phyloP scores from a whole-genome alignment of 768 basidiomycete genomes.

The Asterophora parasitica region DNA sequence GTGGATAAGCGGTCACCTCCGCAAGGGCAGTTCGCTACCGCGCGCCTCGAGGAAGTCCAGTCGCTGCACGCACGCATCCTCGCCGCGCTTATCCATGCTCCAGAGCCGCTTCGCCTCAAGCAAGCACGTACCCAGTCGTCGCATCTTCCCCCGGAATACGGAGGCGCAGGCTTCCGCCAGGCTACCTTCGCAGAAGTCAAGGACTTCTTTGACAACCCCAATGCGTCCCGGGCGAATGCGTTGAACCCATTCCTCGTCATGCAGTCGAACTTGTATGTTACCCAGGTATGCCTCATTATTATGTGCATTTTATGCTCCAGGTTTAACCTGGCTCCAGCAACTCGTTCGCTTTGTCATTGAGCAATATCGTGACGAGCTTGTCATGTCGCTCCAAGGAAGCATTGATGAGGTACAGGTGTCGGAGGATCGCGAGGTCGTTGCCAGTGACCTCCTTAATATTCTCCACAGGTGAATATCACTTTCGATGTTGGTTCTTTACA shows the following conservation, averaged over 20 bases:
- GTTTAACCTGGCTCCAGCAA: slow-evolving; percentile 52
- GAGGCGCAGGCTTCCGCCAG: slow-evolving; percentile 71
- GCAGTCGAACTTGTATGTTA: slow-evolving; percentile 90
- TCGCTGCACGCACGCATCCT: slow-evolving; percentile 75
- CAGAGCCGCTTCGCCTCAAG: slow-evolving; percentile 71
- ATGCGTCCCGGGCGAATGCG: slow-evolving; percentile 79
- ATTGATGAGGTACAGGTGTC: slow-evolving; percentile 62
- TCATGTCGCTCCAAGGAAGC: slow-evolving; percentile 60
- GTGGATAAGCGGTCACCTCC: slow-evolving; percentile 85
- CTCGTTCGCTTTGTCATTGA: slow-evolving; percentile 89
- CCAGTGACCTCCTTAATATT: slow-evolving; percentile 81
- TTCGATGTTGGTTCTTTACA: not conserved
- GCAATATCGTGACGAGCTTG: slow-evolving; percentile 85
- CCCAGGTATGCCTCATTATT: slow-evolving; percentile 53
- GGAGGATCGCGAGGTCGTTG: slow-evolving; percentile 78
- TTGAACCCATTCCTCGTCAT: slow-evolving; percentile 88
- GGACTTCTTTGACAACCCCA: slow-evolving; percentile 89
- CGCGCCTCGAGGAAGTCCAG: slow-evolving; percentile 79
- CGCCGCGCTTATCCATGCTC: slow-evolving; percentile 67
- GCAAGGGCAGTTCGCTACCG: slow-evolving; percentile 80
- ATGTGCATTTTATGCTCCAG: not conserved
- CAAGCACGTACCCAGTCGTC: slow-evolving; percentile 39
- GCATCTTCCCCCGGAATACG: slow-evolving; percentile 53
- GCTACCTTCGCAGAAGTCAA: slow-evolving; percentile 85
- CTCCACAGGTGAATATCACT: slow-evolving; percentile 58